Evolutionary conservation across 2,329 filamentous ascomycete species (phyloP).

Genomic region (Botrytis pseudocinerea): DNA sequence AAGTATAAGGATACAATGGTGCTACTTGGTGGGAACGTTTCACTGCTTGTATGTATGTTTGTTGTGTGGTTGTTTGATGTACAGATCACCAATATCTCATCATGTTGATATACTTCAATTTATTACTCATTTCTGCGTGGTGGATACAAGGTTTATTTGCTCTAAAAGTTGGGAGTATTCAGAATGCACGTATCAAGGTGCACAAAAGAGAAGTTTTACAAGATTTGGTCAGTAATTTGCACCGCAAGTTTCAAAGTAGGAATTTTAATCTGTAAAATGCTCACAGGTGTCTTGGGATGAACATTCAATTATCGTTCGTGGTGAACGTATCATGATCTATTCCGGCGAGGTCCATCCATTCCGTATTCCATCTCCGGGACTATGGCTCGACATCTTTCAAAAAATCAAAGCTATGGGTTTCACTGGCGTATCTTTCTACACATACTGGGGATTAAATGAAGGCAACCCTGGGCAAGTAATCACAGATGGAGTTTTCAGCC

Average conservation of each 20-base stretch:
- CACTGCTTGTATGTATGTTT: background rate
- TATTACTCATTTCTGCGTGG: background rate
- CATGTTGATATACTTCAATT: background rate
- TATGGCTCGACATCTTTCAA: slow-evolving; percentile 74
- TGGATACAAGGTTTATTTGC: slow-evolving; percentile 27
- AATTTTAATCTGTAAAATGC: background rate
- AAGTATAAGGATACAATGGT: slow-evolving; percentile 9
- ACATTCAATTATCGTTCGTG: slow-evolving; percentile 61
- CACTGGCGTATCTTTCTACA: slow-evolving; percentile 77
- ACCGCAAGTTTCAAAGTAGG: background rate
- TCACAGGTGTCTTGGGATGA: slow-evolving; percentile 60
- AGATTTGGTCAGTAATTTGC: slow-evolving; percentile 51
- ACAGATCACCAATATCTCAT: background rate
- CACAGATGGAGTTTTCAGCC: slow-evolving; percentile 69
- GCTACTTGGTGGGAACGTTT: background rate
- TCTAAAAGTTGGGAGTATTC: slow-evolving; percentile 24
- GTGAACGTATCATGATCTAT: slow-evolving; percentile 62
- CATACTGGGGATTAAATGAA: slow-evolving; percentile 76
- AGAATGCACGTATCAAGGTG: slow-evolving; percentile 4
- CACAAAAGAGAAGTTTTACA: slow-evolving; percentile 52
- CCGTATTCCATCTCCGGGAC: slow-evolving; percentile 57
- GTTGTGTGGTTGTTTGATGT: background rate
- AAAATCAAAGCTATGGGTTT: slow-evolving; percentile 82
- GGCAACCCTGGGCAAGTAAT: slow-evolving; percentile 68
- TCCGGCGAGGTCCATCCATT: slow-evolving; percentile 65